Base-by-base conservation (phyloP, 2,329 filamentous ascomycete genomes). In the Hymenoscyphus linearis region DNA sequence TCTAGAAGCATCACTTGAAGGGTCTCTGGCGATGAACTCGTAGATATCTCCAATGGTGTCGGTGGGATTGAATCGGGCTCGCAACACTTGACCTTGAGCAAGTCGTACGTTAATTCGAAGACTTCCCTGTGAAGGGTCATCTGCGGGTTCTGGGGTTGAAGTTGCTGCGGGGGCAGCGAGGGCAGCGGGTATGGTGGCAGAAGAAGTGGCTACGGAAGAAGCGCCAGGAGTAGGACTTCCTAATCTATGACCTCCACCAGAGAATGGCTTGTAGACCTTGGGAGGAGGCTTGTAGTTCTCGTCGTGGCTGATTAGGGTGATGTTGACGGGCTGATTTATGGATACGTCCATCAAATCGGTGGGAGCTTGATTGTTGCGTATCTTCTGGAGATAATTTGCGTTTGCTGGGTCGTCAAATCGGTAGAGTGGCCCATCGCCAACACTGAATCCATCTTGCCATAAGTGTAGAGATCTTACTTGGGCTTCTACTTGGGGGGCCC, bases 401-500 rank as follows among this genome's bases (percentile, higher is more conserved):
- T 93, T 92, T 34, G 81, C 82, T 0, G 90, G 89, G 73, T 95
- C 90, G 69, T 93, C 88, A 71, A 90, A 93, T 60, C 89, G 85
- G 72, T 84, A 86, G 40, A 95, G 83, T 54, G 86, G 83, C 31
- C 91, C 91, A 69, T 95, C 89, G 62, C 93, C 90, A 63, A 96
- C 86, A 66, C 89, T 93, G 76, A 95, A 93, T 14, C 91, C 91
- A 71, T 96, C 87, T 50, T 83, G 82, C 91, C 91, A 96, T 52
- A 95, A 81, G 70, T 93, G 90, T 58, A 96, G 80, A 12, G 85
- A 82, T 57, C 90, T 86, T 57, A 85, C 84, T 63, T 89, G 85
- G 73, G 75, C 58, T 68, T 70, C 54, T 70, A 37, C 70, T 67
- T 64, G 66, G 57, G 64, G 55, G 44, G 36, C 67, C 64, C n/a